phyloP scores from a whole-genome alignment of 768 basidiomycete genomes.

The Tulasnella sp. region DNA sequence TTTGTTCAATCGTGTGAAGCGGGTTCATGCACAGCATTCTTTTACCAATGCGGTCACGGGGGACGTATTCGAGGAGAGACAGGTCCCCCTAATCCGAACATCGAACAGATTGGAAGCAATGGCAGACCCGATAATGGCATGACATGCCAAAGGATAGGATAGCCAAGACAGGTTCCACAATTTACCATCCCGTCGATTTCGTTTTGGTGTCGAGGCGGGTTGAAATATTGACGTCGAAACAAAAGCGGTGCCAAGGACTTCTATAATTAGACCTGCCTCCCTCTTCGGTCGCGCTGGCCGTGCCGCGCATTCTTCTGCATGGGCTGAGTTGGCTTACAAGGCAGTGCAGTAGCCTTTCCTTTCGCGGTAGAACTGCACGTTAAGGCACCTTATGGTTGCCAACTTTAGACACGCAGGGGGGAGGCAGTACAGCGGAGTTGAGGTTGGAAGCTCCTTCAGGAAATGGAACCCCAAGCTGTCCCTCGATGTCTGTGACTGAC shows the following conservation, averaged over 20 bases:
- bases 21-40: not conserved
- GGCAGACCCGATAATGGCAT: not conserved
- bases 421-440: not conserved
- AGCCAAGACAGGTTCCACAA: not conserved
- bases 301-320: not conserved
- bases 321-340: not conserved
- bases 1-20: not conserved
- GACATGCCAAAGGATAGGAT: not conserved
- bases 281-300: not conserved
- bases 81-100: not conserved
- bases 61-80: not conserved
- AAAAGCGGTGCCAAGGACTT: not conserved
- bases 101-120: not conserved
- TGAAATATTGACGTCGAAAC: not conserved
- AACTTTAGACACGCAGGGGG: not conserved
- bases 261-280: not conserved
- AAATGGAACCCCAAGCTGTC: not conserved
- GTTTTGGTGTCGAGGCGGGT: not conserved
- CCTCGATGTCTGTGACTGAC: not conserved
- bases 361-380: not conserved
- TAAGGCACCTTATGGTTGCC: not conserved
- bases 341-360: not conserved
- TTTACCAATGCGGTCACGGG: not conserved
- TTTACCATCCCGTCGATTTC: not conserved
- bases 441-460: not conserved